Percentiles rank a stretch among this genome's conserved stretches.
Evolutionary conservation across 2,329 filamentous ascomycete species (phyloP).

Genomic region (Hortaea werneckii): DNA sequence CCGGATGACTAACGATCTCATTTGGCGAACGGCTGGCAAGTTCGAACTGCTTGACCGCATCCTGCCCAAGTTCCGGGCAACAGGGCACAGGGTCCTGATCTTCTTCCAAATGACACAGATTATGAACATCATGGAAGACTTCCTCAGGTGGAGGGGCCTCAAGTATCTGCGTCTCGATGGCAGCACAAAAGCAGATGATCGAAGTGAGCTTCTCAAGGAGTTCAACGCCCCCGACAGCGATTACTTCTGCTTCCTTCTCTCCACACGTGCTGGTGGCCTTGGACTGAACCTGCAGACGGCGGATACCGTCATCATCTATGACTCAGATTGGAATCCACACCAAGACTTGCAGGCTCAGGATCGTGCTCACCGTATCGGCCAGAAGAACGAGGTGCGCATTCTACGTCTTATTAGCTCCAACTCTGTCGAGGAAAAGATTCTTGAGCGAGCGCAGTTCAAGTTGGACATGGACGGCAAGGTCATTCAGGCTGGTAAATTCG

Average conservation of each 20-base stretch:
- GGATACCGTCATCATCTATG: slow-evolving; percentile 98
- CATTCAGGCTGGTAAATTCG: slow-evolving; percentile 97
- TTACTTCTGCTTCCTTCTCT: slow-evolving; percentile 98
- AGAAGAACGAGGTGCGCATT: slow-evolving; percentile 99
- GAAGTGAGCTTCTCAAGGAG: slow-evolving; percentile 74
- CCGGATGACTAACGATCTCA: slow-evolving; percentile 76
- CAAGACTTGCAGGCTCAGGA: slow-evolving; percentile 98
- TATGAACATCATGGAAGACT: slow-evolving; percentile 99
- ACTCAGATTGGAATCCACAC: slow-evolving; percentile 99
- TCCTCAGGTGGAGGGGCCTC: slow-evolving; percentile 71
- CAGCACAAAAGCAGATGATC: slow-evolving; percentile 94
- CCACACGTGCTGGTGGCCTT: slow-evolving; percentile 93
- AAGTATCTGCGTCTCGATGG: slow-evolving; percentile 88
- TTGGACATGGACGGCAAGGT: slow-evolving; percentile 99
- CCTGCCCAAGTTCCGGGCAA: slow-evolving; percentile 82
- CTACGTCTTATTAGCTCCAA: slow-evolving; percentile 90
- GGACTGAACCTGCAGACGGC: slow-evolving; percentile 95
- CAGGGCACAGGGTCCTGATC: slow-evolving; percentile 92
- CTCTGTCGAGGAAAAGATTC: slow-evolving; percentile 96
- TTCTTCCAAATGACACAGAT: slow-evolving; percentile 99
- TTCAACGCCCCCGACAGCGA: slow-evolving; percentile 87
- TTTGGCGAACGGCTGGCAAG: slow-evolving; percentile 95
- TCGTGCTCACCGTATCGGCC: slow-evolving; percentile 98
- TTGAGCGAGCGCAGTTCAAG: slow-evolving; percentile 94
- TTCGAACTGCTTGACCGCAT: slow-evolving; percentile 91